Percentiles rank a stretch among this genome's conserved stretches.
phyloP scores from a whole-genome alignment of 2,329 filamentous ascomycete genomes.

The Aspergillus novofumigatus region DNA sequence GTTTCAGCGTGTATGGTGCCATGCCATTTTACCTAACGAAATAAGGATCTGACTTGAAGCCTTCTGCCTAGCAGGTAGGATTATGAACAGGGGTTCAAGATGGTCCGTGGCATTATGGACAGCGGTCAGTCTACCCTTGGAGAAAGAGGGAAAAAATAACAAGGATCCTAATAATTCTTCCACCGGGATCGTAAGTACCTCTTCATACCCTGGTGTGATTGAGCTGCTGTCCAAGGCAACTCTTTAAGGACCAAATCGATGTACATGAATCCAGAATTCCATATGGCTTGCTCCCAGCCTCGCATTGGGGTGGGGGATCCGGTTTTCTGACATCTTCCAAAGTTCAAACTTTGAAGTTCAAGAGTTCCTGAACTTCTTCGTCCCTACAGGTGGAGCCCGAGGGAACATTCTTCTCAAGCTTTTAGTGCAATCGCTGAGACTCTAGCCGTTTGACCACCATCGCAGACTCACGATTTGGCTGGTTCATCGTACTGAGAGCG shows the following conservation, averaged over 20 bases:
- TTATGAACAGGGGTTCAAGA: not conserved
- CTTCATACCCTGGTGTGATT: not conserved
- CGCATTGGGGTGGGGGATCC: not conserved
- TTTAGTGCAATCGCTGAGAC: not conserved
- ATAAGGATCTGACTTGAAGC: not conserved
- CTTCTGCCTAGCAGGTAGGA: not conserved
- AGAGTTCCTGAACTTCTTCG: not conserved
- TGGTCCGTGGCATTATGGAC: not conserved
- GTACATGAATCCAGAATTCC: not conserved
- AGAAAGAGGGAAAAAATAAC: not conserved
- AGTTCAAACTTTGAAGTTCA: not conserved
- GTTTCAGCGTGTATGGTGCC: not conserved
- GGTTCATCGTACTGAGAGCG: not conserved
- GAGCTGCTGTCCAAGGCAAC: not conserved
- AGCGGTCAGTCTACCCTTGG: not conserved
- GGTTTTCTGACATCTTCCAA: not conserved
- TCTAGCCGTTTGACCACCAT: not conserved
- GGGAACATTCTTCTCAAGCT: not conserved
- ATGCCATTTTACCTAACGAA: not conserved
- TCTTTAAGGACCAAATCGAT: not conserved
- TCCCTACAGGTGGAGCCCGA: not conserved
- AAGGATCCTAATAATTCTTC: not conserved
- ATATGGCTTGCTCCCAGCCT: not conserved
- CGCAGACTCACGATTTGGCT: too few species aligned
- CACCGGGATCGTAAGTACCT: not conserved